These are phyloP conservation scores for Cinnamomum chago DNA, from an alignment of 164 flowering plant genomes.

Conservation along the genomic window DNA sequence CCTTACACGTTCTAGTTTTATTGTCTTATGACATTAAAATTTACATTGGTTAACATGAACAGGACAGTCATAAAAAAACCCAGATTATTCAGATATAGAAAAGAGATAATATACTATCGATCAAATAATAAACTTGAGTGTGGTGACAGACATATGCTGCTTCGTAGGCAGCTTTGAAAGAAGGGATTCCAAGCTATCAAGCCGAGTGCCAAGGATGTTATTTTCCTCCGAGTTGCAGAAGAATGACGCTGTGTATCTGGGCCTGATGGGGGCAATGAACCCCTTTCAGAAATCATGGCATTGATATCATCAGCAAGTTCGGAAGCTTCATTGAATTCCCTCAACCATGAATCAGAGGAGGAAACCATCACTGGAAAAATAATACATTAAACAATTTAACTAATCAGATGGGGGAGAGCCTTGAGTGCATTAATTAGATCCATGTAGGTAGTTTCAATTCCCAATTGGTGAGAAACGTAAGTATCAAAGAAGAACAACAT, in stretches of 20 bases:
- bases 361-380: slow-evolving; percentile 59
- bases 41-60: too few relatives aligned
- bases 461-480: too few relatives aligned
- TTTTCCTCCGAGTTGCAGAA: slow-evolving; percentile 77
- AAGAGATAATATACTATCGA: too few relatives aligned
- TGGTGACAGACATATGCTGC: slow-evolving; percentile 59
- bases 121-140: background rate
- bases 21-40: too few relatives aligned
- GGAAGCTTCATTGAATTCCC: slow-evolving; percentile 70
- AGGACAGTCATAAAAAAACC: too few relatives aligned
- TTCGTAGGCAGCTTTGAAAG: slow-evolving; percentile 66
- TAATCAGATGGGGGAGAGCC: too few relatives aligned
- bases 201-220: slow-evolving; percentile 74
- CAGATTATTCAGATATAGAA: too few relatives aligned
- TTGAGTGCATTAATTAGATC: too few relatives aligned
- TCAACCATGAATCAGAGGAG: slow-evolving; percentile 75
- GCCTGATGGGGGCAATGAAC: slow-evolving; percentile 60
- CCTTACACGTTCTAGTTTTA: too few relatives aligned
- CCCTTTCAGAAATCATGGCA: slow-evolving; percentile 69
- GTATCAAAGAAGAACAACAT: too few relatives aligned
- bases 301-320: slow-evolving; percentile 80
- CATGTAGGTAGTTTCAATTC: too few relatives aligned
- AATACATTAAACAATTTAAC: background rate
- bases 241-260: slow-evolving; percentile 75
- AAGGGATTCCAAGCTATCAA: slow-evolving; percentile 73